These are phyloP conservation scores for Tremella fuciformis DNA, from an alignment of 768 basidiomycete genomes.

Conservation along the genomic window DNA sequence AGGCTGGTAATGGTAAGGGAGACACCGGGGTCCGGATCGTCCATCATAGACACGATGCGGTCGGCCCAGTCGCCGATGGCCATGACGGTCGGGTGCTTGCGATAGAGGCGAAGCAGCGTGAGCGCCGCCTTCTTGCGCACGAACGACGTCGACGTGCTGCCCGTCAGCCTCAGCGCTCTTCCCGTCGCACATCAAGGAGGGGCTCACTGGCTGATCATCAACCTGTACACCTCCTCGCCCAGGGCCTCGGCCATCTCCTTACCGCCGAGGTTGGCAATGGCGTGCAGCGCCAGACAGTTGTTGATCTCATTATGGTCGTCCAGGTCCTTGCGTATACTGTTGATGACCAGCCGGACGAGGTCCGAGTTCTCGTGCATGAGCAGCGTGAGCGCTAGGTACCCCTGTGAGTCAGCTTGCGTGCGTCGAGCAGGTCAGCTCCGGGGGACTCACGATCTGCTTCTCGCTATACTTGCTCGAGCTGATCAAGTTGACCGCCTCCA, in stretches of 20 bases:
- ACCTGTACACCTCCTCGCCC: constrained; percentile 85
- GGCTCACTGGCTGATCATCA: constrained; percentile 89
- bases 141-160: constrained; percentile 86
- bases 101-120: constrained; percentile 84
- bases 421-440: not conserved
- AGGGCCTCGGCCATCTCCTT: constrained; percentile 98
- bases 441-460: constrained; percentile 84
- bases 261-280: constrained; percentile 96
- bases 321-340: constrained; percentile 95
- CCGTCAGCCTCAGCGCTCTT: not conserved
- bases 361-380: constrained; percentile 99
- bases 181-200: not conserved
- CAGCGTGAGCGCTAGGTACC: constrained; percentile 93
- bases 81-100: constrained; percentile 92
- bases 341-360: constrained; percentile 91
- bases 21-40: constrained; percentile 88
- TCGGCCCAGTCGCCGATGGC: constrained; percentile 93
- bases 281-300: constrained; percentile 94
- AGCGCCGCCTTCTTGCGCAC: constrained; percentile 98
- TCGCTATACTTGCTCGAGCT: constrained; percentile 93
- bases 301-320: constrained; percentile 91
- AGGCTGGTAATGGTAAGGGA: constrained; percentile 89
- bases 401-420: constrained; percentile 57
- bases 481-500: constrained; percentile 98
- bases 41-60: constrained; percentile 91